Conservation (phyloP, 1,284 basidiomycete genomes). For the Leccinum olivaceoglutinosum region DNA sequence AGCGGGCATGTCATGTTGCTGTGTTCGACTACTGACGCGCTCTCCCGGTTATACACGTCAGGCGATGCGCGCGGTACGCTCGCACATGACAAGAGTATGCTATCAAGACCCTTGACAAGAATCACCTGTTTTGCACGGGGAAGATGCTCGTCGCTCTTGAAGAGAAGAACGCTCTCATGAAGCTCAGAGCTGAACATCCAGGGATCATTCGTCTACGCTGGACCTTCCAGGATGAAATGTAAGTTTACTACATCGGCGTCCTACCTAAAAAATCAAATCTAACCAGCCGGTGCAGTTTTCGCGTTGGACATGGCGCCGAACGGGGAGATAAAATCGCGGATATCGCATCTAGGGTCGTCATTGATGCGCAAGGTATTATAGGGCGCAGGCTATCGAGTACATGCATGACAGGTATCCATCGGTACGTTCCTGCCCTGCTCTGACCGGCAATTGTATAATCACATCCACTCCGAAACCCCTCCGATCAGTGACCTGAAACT, state of each 20-base stretch:
- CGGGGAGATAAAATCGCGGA: constrained; percentile 81
- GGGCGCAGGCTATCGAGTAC: constrained; percentile 84
- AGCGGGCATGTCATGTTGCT: not conserved
- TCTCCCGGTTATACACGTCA: constrained; percentile 23
- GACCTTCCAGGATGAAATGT: constrained; percentile 85
- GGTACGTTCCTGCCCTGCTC: constrained; percentile 36
- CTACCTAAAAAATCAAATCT: not conserved
- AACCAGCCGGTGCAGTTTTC: constrained; percentile 56
- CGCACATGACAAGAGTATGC: constrained; percentile 63
- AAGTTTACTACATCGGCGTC: constrained; percentile 1
- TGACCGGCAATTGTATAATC: constrained; percentile 10
- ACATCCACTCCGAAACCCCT: not conserved
- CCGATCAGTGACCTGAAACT: constrained; percentile 74
- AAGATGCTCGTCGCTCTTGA: constrained; percentile 61
- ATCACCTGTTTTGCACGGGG: constrained; percentile 61
- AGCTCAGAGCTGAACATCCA: constrained; percentile 67
- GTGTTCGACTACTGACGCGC: not conserved
- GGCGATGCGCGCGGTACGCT: constrained; percentile 58
- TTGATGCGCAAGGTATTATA: constrained; percentile 76
- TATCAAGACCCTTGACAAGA: constrained; percentile 75
- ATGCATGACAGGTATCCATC: constrained; percentile 87
- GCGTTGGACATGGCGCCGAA: constrained; percentile 85
- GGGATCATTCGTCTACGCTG: constrained; percentile 80
- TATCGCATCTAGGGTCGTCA: constrained; percentile 85
- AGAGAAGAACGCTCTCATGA: constrained; percentile 60